Conservation (phyloP, 768 basidiomycete genomes). For the Russula foetens region DNA sequence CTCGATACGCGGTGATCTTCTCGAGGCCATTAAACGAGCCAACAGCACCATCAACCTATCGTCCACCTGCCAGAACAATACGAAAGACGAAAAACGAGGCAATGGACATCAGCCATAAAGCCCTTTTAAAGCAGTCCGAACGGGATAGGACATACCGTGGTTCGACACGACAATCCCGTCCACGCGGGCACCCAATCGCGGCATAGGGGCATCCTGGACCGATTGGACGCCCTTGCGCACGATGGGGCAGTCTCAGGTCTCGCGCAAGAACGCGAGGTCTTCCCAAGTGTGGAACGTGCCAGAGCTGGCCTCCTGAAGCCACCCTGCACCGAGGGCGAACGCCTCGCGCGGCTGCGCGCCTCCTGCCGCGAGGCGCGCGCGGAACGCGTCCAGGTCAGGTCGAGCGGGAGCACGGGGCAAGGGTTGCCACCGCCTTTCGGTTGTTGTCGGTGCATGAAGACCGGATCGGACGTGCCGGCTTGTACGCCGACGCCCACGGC, state of each 20-base stretch:
- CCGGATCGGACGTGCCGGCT: constrained; percentile 66
- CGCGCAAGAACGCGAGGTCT: constrained; percentile 55
- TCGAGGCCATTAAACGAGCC: constrained; percentile 66
- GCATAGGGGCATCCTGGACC: constrained; percentile 62
- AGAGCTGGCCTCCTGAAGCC: constrained; percentile 55
- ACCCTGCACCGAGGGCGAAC: constrained; percentile 47
- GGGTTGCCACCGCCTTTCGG: constrained; percentile 32
- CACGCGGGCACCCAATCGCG: constrained; percentile 51
- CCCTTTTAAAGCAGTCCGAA: no score
- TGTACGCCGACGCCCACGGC: constrained; percentile 55
- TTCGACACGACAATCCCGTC: constrained; percentile 78
- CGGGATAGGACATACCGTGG: no score
- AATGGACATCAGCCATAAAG: not conserved
- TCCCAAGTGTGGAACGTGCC: constrained; percentile 64
- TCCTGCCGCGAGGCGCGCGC: no score
- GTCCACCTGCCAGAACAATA: constrained; percentile 43
- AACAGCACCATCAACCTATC: constrained; percentile 73
- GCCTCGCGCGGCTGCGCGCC: constrained; percentile 37
- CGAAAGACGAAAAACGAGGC: not conserved
- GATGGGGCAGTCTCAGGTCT: constrained; percentile 72
- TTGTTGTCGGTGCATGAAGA: constrained; percentile 73
- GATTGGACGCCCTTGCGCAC: constrained; percentile 72
- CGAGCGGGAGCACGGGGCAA: constrained; percentile 54
- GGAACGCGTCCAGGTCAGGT: constrained; percentile 30
- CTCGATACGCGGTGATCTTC: constrained; percentile 64